Evolutionary conservation across 495 filamentous ascomycete species (phyloP).

Genomic region (Paragyromitra xinjiangensis): DNA sequence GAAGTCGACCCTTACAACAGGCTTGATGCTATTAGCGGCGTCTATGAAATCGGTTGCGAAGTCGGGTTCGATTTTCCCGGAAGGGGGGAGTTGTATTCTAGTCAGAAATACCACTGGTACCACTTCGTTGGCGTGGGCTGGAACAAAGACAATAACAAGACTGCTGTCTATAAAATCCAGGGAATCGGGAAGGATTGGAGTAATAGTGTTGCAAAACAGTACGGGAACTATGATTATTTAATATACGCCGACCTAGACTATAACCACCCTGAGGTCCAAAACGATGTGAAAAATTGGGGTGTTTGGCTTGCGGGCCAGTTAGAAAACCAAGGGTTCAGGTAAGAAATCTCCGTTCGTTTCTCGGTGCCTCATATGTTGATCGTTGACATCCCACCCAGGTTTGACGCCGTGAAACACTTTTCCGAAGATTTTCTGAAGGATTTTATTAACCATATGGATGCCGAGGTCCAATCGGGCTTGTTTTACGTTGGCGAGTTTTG

Average conservation of each 20-base stretch:
- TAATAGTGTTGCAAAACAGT: constrained; percentile 68
- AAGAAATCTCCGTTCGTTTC: background rate
- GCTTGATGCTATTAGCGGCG: constrained; percentile 65
- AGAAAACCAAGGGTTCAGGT: constrained; percentile 70
- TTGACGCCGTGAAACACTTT: constrained; percentile 81
- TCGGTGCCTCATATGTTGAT: background rate
- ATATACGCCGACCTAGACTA: constrained; percentile 76
- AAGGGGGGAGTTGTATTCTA: constrained; percentile 68
- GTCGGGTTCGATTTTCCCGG: constrained; percentile 72
- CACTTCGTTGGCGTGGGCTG: constrained; percentile 78
- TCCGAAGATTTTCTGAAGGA: constrained; percentile 69
- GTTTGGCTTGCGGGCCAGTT: constrained; percentile 70
- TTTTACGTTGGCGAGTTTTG: constrained; percentile 81
- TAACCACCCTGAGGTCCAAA: constrained; percentile 69
- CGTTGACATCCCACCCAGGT: constrained; percentile 31
- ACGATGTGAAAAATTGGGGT: constrained; percentile 73
- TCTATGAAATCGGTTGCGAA: constrained; percentile 74
- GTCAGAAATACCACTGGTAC: constrained; percentile 72
- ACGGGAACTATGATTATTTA: constrained; percentile 78
- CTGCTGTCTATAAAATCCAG: constrained; percentile 73
- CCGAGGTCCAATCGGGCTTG: constrained; percentile 63
- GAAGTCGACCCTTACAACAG: constrained; percentile 71
- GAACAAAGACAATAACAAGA: constrained; percentile 67
- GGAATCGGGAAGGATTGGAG: constrained; percentile 73
- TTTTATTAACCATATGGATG: constrained; percentile 67